Evolutionary conservation across 495 filamentous ascomycete species (phyloP).

Genomic region (Bryoglossum gracile): DNA sequence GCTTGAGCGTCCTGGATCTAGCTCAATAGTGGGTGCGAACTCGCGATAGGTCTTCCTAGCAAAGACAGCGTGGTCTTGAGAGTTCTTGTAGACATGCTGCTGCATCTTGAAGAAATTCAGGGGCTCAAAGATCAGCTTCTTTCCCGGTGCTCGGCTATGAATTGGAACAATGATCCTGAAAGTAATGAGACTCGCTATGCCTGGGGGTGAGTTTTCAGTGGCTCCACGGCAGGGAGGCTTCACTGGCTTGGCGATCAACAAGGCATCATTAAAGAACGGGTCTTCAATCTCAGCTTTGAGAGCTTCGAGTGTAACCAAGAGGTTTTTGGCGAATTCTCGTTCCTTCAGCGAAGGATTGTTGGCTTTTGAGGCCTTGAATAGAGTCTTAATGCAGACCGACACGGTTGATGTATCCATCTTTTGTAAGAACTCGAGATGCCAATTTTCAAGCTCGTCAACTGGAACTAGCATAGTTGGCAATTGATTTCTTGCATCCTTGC

Average conservation of each 20-base stretch:
- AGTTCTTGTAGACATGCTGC: conserved; percentile 38
- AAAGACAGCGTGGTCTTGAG: conserved; percentile 37
- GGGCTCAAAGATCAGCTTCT: conserved; percentile 37
- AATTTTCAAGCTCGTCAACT: conserved; percentile 45
- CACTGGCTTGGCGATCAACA: conserved; percentile 31
- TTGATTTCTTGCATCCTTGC: conserved; percentile 53
- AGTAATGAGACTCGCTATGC: conserved; percentile 34
- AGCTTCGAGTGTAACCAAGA: conserved; percentile 32
- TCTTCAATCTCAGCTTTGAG: conserved; percentile 35
- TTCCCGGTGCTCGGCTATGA: conserved; percentile 27
- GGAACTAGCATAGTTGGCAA: conserved; percentile 60
- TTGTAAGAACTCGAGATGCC: conserved; percentile 44
- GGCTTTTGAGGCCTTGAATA: conserved; percentile 1
- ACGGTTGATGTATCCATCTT: conserved; percentile 10
- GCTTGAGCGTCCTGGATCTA: conserved; percentile 20
- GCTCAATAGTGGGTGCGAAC: conserved; percentile 28
- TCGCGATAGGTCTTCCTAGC: conserved; percentile 38
- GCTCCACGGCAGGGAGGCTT: conserved; percentile 33
- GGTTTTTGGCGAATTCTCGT: conserved; percentile 30
- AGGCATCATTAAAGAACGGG: conserved; percentile 37
- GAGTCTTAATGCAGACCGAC: conserved; percentile 2
- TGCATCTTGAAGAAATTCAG: conserved; percentile 43
- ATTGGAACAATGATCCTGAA: conserved; percentile 40
- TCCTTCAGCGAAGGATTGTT: conserved; percentile 13
- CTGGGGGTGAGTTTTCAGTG: conserved; percentile 18